These are phyloP conservation scores for Xylariaceae sp. DNA, from an alignment of 2,329 filamentous ascomycete genomes.

Conservation along the genomic window DNA sequence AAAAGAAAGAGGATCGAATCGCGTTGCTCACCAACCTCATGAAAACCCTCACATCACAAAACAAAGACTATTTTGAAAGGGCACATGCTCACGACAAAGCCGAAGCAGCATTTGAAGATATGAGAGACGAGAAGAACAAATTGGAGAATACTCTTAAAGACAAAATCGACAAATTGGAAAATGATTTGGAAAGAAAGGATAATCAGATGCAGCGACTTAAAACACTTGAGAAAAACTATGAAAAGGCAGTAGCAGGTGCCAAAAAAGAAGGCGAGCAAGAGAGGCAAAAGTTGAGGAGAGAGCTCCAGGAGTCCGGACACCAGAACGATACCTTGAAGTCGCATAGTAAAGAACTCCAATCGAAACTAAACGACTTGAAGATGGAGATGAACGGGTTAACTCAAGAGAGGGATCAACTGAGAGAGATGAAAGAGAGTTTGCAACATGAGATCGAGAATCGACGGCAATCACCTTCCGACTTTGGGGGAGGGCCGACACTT, in stretches of 20 bases:
- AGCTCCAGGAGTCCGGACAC: slow-evolving; percentile 2
- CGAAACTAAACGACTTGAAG: neutral
- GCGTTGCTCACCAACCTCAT: neutral
- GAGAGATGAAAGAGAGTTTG: neutral
- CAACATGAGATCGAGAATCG: neutral
- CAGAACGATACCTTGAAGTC: slow-evolving; percentile 2
- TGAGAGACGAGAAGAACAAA: neutral
- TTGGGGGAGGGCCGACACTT: neutral
- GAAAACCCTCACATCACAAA: neutral
- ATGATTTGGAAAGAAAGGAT: neutral
- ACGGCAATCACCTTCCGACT: neutral
- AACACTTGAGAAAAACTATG: neutral
- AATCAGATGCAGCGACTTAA: slow-evolving; percentile 1
- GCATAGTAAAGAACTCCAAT: neutral
- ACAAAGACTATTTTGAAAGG: neutral
- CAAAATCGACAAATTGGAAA: neutral
- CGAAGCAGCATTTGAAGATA: neutral
- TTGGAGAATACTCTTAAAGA: neutral
- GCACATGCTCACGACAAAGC: neutral
- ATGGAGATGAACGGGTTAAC: neutral
- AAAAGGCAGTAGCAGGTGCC: neutral
- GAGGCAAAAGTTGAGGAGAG: slow-evolving; percentile 3
- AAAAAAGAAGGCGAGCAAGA: slow-evolving; percentile 1
- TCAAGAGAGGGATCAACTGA: neutral
- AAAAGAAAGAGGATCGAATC: neutral